Percentiles rank a stretch among this genome's conserved stretches.
Evolutionary conservation across 306 rosid genomes (phyloP).

Genomic region (Coriaria nepalensis): DNA sequence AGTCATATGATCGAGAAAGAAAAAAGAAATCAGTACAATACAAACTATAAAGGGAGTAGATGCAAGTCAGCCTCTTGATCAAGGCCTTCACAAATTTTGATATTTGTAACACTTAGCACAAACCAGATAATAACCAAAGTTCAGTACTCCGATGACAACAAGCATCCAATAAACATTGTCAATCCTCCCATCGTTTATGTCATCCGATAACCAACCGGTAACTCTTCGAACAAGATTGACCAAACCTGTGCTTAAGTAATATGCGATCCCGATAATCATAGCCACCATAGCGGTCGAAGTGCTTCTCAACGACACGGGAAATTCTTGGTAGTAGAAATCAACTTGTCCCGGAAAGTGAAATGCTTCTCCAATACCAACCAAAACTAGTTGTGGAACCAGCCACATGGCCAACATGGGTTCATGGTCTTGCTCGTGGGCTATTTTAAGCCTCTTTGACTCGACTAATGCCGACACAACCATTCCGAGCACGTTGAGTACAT

Average conservation of each 20-base stretch:
- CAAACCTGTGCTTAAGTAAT: conserved; percentile 31
- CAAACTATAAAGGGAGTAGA: too few species aligned
- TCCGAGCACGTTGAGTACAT: conserved; percentile 21
- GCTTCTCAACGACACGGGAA: conserved; percentile 33
- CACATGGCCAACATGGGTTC: conserved; percentile 29
- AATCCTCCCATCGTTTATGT: conserved; percentile 34
- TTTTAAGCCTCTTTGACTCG: conserved; percentile 48
- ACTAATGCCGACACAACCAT: conserved; percentile 42
- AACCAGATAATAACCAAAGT: conserved; percentile 33
- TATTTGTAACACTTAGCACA: conserved; percentile 33
- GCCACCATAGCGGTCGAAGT: conserved; percentile 55
- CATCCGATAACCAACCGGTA: conserved; percentile 48
- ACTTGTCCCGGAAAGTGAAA: conserved; percentile 61
- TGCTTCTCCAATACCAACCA: conserved; percentile 54
- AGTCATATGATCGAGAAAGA: too few species aligned
- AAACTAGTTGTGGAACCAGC: conserved; percentile 43
- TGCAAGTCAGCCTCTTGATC: too few species aligned
- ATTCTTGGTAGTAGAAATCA: conserved; percentile 50
- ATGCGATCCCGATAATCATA: conserved; percentile 25
- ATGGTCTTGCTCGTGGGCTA: conserved; percentile 7
- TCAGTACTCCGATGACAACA: conserved; percentile 28
- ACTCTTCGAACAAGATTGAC: conserved; percentile 24
- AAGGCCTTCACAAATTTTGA: too few species aligned
- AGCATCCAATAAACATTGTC: conserved; percentile 46
- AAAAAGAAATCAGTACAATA: too few species aligned